Base-by-base conservation (phyloP, 1,284 basidiomycete species). In the Trichosporon ovoides region DNA sequence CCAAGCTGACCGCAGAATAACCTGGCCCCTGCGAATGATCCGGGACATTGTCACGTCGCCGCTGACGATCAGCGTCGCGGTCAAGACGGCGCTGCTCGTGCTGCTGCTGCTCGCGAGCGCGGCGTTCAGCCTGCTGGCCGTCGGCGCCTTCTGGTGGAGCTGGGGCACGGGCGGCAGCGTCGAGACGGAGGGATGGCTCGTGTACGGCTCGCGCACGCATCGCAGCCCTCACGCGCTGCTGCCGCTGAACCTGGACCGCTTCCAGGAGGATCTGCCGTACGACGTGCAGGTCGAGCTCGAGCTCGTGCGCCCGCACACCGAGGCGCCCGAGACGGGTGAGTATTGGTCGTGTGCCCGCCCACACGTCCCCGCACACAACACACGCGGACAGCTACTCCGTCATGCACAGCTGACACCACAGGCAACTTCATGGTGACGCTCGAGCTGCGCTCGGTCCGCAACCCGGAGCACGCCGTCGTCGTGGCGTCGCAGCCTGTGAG, bases 391-490 rank as follows among this genome's bases (percentile, higher is more conserved):
- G 40, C 40, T 46, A n/a, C n/a, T n/a, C n/a, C n/a, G 40, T 24
- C 40, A 31, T 7, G 22, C 24, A 22, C 43, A 31, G 43, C 40
- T 40, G 33, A 51, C 33, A 40, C 38, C 7, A n/a, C 55, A 76
- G 76, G 74, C 51, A 78, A 77, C 62, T 78, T 78, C 52, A 78
- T 78, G 76, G 65, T 78, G 19, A 67, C 69, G 11, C 59, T 78
- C 2, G 74, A 78, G 18, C 60, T 77, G 18, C 65, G 70, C 33
- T 71, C 70, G 4, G 43, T 61, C 3, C 56, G 62, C 6, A 58
- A 66, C 18, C 66, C 70, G 9, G 66, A 70, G 14, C 24, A 57
- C 1, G 46, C 59, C 5, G 52, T 76, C 35, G 58, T 73, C 19
- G 61, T 55, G 14, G 72, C 73, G 14, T 61, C 74, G 43, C 75